Percentiles rank a stretch among this genome's conserved stretches.
Evolutionary conservation across 225 moss, liverwort and hornwort genomes (phyloP).

Genomic region (Marchantia polymorpha): DNA sequence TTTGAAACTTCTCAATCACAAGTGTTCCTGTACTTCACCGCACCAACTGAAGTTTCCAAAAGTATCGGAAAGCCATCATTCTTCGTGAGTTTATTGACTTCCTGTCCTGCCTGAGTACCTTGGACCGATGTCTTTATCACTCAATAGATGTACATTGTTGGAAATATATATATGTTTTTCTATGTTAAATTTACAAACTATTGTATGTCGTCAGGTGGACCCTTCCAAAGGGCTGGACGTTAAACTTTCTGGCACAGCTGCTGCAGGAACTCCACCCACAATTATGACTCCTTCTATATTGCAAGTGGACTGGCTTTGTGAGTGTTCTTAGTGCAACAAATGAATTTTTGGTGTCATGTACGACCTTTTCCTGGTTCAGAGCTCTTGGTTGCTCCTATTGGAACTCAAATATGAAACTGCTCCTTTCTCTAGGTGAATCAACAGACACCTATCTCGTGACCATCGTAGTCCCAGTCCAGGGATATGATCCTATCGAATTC

Average conservation of each 20-base stretch:
- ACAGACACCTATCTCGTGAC: conserved; percentile 47
- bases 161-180: background rate
- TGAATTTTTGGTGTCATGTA: background rate
- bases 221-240: conserved; percentile 72
- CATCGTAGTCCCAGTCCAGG: conserved; percentile 63
- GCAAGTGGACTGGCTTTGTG: conserved; percentile 83
- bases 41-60: conserved; percentile 46
- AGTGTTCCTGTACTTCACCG: conserved; percentile 70
- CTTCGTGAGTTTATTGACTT: conserved; percentile 35
- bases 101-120: background rate
- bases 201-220: conserved; percentile 38
- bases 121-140: background rate
- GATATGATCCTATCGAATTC: conserved; percentile 64
- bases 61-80: conserved; percentile 57
- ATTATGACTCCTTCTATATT: conserved; percentile 72
- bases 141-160: background rate
- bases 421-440: conserved; percentile 59
- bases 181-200: background rate
- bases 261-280: conserved; percentile 57
- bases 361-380: background rate
- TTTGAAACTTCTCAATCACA: conserved; percentile 68
- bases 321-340: background rate
- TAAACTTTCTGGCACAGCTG: conserved; percentile 54
- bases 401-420: background rate
- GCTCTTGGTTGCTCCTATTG: background rate